Evolutionary conservation across 225 moss, liverwort and hornwort species (phyloP).

Genomic region (Physcomitrium patens): DNA sequence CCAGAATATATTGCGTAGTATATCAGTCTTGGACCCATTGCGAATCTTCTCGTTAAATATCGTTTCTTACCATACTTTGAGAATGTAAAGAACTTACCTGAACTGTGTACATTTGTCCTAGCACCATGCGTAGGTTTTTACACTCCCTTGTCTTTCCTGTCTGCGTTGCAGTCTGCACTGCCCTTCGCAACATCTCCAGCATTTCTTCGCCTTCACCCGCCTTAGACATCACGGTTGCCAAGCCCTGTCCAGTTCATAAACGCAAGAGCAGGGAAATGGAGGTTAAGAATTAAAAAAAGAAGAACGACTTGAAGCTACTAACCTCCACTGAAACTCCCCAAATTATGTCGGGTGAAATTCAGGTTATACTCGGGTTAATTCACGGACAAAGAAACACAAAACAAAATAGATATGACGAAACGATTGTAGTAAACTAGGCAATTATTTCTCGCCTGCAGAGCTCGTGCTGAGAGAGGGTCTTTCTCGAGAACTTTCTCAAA

Average conservation of each 20-base stretch:
- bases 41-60: not conserved
- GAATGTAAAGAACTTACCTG: slow-evolving; percentile 48
- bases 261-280: not conserved
- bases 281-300: not conserved
- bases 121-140: slow-evolving; percentile 79
- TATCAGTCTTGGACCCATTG: not conserved
- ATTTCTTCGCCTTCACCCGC: slow-evolving; percentile 68
- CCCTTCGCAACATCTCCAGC: slow-evolving; percentile 64
- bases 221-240: slow-evolving; percentile 84
- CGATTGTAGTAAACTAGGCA: not conserved
- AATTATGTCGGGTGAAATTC: no score
- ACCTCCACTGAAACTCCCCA: not conserved
- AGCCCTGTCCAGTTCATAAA: slow-evolving; percentile 55
- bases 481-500: slow-evolving; percentile 75
- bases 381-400: not conserved
- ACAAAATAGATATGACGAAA: not conserved
- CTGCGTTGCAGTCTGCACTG: slow-evolving; percentile 63
- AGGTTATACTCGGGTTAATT: not conserved
- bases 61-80: not conserved
- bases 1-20: no score
- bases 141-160: slow-evolving; percentile 59
- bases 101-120: slow-evolving; percentile 90
- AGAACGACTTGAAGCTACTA: slow-evolving; percentile 15
- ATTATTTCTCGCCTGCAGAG: slow-evolving; percentile 65
- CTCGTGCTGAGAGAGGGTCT: slow-evolving; percentile 91